Evolutionary conservation across 1,284 basidiomycete genomes (phyloP), one percentile per base, ranked within the genome.

Genomic region (Tilletiopsis washingtonensis): DNA sequence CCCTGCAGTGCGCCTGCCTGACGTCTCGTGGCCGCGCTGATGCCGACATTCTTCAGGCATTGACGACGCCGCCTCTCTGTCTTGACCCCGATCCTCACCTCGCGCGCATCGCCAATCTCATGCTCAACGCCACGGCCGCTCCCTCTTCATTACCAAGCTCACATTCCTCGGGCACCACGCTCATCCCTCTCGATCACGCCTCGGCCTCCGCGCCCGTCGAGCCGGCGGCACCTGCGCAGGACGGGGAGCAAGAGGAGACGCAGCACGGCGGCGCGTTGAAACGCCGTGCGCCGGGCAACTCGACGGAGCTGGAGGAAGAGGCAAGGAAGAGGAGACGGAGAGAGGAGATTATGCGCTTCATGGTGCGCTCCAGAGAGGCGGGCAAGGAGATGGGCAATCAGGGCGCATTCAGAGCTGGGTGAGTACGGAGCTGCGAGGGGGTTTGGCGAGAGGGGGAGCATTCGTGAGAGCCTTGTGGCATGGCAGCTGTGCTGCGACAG

Each of bases 41-140:
- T n/a, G 26, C 40, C 14, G 7, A 25, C 32, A 50, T 19, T 7
- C 9, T 36, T n/a, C 39, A 54, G 42, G 54, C 53, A n/a, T 41
- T 69, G 2, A 72, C 69, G 1, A 57, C 67, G 3, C 66, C 69
- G 0, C 68, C 68, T 4, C 58, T 72, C 7, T 72, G 69, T 41
- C 60, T 72, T 12, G 56, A 59, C 5, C 62, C 69, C 0, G 69
- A 72, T 27, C 58, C 62, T 19, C 67, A 68, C 29, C 68, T 59
- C 0, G 61, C 59, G 14, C 51, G 65, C 9, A 72, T 72, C 24
- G 65, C 69, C 9, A 72, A 72, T 27, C 43, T 66, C 1, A 69
- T 69, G 64, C 56, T 67, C 21, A 58, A 56, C 50, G 56, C 64
- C 24, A 69, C 69, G 1, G 64, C 69, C 12, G 53, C 58, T 2